Conservation (phyloP, 2,329 filamentous ascomycete species). For the Teratosphaeriaceae sp. region DNA sequence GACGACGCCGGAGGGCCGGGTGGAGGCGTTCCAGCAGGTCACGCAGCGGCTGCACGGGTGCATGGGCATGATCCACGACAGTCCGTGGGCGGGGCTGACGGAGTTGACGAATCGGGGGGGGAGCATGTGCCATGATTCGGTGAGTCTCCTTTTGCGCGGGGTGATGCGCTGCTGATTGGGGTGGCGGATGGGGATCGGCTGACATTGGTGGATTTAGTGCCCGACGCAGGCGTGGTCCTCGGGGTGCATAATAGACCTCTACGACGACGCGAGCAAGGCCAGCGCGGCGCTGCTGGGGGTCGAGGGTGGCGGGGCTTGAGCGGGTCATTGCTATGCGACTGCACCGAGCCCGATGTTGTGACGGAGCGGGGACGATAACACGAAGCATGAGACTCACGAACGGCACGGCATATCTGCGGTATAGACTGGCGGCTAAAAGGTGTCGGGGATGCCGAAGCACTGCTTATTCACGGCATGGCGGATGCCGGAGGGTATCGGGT, state of each 20-base stretch:
- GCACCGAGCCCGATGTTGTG: no score
- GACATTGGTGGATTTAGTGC: conserved; percentile 49
- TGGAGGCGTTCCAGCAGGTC: conserved; percentile 91
- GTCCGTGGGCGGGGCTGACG: conserved; percentile 81
- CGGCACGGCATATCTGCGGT: conserved; percentile 4
- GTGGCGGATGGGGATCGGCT: conserved; percentile 20
- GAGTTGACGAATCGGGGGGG: conserved; percentile 92
- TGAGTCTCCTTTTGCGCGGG: no score
- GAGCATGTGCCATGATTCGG: conserved; percentile 77
- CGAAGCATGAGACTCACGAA: not conserved
- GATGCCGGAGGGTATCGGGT: not conserved
- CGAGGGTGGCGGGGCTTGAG: not conserved
- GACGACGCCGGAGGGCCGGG: conserved; percentile 58
- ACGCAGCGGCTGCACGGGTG: conserved; percentile 75
- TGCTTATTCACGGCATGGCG: not conserved
- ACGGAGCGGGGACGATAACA: not conserved
- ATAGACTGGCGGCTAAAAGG: not conserved
- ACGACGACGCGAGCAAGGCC: conserved; percentile 67
- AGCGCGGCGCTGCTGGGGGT: conserved; percentile 5
- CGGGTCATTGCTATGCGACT: no score
- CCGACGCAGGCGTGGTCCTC: conserved; percentile 97
- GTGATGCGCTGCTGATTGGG: conserved; percentile 1
- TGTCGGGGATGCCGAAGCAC: no score
- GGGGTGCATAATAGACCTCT: conserved; percentile 88
- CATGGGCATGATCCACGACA: conserved; percentile 74